These are phyloP conservation scores for Daldinia childiae DNA, from an alignment of 495 filamentous ascomycete genomes.

Conservation along the genomic window DNA sequence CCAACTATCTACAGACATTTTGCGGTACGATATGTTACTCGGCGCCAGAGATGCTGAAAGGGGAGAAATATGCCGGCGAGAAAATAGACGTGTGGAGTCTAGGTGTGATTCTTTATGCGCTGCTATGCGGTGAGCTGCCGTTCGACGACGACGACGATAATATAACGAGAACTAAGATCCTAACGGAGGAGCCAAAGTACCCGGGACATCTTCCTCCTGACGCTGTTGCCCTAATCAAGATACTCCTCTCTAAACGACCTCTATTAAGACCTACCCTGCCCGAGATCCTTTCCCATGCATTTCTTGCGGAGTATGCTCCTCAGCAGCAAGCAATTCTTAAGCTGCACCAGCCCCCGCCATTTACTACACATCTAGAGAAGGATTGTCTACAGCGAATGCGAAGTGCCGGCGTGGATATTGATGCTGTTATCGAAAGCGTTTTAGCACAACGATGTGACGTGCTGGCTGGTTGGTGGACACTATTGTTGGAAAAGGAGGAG, in stretches of 20 bases:
- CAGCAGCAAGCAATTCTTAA: conserved; percentile 93
- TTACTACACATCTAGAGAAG: conserved; percentile 89
- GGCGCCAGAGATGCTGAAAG: conserved; percentile 97
- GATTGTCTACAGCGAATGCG: conserved; percentile 93
- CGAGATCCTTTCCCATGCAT: conserved; percentile 90
- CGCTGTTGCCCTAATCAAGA: conserved; percentile 76
- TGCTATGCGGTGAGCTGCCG: conserved; percentile 90
- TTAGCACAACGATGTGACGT: conserved; percentile 87
- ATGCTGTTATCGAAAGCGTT: conserved; percentile 93
- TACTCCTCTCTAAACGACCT: conserved; percentile 87
- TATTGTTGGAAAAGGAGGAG: conserved; percentile 95
- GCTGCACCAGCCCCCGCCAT: conserved; percentile 81
- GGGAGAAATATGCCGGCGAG: conserved; percentile 96
- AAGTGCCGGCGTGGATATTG: conserved; percentile 92
- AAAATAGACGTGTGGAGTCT: conserved; percentile 99
- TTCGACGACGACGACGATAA: conserved; percentile 95
- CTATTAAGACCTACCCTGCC: conserved; percentile 81
- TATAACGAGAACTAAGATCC: conserved; percentile 83
- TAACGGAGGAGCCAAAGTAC: conserved; percentile 83
- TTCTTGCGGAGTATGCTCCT: conserved; percentile 86
- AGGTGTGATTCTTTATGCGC: conserved; percentile 93
- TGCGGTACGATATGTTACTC: conserved; percentile 98
- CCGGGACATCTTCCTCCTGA: conserved; percentile 81
- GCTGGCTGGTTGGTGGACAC: conserved; percentile 94
- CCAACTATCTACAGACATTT: conserved; percentile 96